These are phyloP conservation scores for Lagenidium giganteum DNA, from an alignment of 352 stramenopile genomes.

Conservation along the genomic window DNA sequence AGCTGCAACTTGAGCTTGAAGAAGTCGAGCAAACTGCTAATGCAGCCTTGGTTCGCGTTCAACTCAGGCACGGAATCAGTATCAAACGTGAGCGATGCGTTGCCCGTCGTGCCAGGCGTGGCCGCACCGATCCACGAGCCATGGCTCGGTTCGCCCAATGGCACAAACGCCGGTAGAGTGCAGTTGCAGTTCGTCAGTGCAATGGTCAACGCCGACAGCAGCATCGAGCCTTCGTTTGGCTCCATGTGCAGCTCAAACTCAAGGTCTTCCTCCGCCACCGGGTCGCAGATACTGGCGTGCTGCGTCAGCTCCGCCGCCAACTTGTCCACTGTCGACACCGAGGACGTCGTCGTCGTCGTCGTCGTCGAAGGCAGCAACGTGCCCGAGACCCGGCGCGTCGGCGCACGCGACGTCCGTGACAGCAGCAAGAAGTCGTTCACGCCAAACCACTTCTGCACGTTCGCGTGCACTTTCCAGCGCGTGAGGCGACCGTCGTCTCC, in stretches of 20 bases:
- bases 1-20: slow-evolving; percentile 81
- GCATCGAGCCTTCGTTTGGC: slow-evolving; percentile 52
- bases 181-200: slow-evolving; percentile 80
- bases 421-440: slow-evolving; percentile 68
- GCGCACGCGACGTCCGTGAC: slow-evolving; percentile 24
- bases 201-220: slow-evolving; percentile 69
- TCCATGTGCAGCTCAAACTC: slow-evolving; percentile 34
- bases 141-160: slow-evolving; percentile 41
- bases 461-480: slow-evolving; percentile 23
- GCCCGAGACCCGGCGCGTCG: slow-evolving; percentile 1
- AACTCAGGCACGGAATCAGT: slow-evolving; percentile 69
- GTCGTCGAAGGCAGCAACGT: slow-evolving; percentile 12
- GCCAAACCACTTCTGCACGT: slow-evolving; percentile 63
- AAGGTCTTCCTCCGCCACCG: neutral
- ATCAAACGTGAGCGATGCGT: slow-evolving; percentile 73
- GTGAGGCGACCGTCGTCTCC: slow-evolving; percentile 20
- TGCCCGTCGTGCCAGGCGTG: slow-evolving; percentile 62
- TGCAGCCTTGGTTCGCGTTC: slow-evolving; percentile 68
- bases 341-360: slow-evolving; percentile 20
- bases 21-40: slow-evolving; percentile 74
- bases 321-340: slow-evolving; percentile 15
- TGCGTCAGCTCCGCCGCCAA: neutral
- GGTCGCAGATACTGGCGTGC: too few relatives aligned
- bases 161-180: slow-evolving; percentile 74
- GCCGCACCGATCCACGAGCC: slow-evolving; percentile 64